phyloP scores from a whole-genome alignment of 1,284 basidiomycete species.

The Taiwanofungus camphoratus region DNA sequence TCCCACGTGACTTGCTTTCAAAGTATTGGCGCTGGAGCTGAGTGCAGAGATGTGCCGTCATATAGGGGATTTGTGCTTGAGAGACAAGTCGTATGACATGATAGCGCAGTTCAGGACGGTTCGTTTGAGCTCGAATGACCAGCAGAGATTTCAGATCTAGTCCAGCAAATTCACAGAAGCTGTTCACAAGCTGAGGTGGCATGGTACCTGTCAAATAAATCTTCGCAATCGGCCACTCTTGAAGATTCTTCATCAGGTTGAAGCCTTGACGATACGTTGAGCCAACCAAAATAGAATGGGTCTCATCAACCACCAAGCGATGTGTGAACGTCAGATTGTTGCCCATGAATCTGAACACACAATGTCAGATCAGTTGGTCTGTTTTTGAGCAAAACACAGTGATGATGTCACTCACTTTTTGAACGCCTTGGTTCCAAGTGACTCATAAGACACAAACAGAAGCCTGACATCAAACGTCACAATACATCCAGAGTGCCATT shows the following conservation, averaged over 20 bases:
- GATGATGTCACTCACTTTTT: neutral
- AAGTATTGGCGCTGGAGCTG: neutral
- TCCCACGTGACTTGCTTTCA: neutral
- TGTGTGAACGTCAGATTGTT: neutral
- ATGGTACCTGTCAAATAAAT: neutral
- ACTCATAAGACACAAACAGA: slow-evolving; percentile 1
- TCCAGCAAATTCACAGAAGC: neutral
- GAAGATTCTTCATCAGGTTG: neutral
- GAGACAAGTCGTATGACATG: neutral
- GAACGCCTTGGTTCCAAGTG: neutral
- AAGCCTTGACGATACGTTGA: neutral
- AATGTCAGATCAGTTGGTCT: no score
- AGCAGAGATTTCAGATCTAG: neutral
- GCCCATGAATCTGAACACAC: neutral
- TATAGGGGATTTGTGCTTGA: neutral
- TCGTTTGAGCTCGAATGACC: neutral
- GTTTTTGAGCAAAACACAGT: neutral
- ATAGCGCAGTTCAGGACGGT: neutral
- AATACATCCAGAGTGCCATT: neutral
- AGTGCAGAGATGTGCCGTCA: neutral
- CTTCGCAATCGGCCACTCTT: neutral
- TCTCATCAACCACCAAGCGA: slow-evolving; percentile 1
- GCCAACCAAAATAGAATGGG: neutral
- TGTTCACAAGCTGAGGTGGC: neutral
- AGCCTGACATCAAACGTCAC: neutral